Conservation (phyloP, 1,139 yeast genomes). For the Pneumocystis carinii region DNA sequence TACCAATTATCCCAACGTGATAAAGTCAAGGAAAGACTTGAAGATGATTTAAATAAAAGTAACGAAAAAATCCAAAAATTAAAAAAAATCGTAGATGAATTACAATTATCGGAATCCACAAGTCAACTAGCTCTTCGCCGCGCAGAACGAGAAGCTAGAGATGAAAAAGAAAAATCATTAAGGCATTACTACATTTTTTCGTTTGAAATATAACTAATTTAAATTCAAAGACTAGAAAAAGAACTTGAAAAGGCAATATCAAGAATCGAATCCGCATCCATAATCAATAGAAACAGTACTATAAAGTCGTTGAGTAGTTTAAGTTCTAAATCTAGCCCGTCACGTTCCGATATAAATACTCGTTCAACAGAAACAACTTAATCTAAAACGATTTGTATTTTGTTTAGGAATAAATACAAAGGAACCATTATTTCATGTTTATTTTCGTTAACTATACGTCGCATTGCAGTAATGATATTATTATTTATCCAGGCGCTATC, state of each 20-base stretch:
- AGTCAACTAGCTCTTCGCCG: conserved; percentile 31
- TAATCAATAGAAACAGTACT: neutral
- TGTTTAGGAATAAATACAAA: neutral
- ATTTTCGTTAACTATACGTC: neutral
- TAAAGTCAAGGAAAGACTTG: conserved; percentile 17
- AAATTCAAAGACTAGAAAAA: neutral
- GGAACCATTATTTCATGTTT: neutral
- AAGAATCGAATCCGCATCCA: neutral
- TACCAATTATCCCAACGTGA: conserved; percentile 19
- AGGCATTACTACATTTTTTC: neutral
- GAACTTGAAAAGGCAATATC: conserved; percentile 1
- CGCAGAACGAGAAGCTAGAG: conserved; percentile 36
- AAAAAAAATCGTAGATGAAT: conserved; percentile 26
- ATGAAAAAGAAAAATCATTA: conserved; percentile 36
- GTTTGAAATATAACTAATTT: neutral
- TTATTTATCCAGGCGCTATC: neutral
- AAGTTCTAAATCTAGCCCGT: neutral
- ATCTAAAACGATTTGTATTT: neutral
- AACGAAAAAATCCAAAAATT: conserved; percentile 28
- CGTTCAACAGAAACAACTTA: neutral
- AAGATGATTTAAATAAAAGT: conserved; percentile 23
- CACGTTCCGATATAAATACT: neutral
- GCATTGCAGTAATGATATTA: neutral
- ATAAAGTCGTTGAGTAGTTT: neutral
- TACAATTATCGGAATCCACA: conserved; percentile 33